These are phyloP conservation scores for Albizia julibrissin DNA, from an alignment of 306 rosid species.

Conservation along the genomic window DNA sequence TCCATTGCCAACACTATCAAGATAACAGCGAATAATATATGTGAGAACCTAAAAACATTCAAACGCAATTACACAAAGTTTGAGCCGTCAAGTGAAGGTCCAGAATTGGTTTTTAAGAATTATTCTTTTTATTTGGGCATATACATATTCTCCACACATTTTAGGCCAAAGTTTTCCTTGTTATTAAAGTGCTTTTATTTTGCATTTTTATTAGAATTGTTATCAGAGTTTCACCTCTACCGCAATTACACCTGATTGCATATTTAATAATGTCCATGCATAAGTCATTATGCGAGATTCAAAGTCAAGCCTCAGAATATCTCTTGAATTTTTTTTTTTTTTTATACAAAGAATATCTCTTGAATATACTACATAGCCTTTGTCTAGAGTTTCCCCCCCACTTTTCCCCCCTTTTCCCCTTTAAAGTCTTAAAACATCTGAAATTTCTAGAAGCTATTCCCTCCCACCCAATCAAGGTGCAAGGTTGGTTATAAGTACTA, in stretches of 20 bases:
- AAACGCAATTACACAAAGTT: not conserved
- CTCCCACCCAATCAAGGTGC: not conserved
- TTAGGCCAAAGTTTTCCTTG: not conserved
- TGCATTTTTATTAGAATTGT: not conserved
- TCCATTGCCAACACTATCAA: conserved; percentile 87
- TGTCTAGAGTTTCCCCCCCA: not conserved
- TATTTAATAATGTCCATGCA: conserved; percentile 23
- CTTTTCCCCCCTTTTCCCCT: not conserved
- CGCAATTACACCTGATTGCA: not conserved
- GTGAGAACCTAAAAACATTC: conserved; percentile 7
- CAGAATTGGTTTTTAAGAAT: not conserved
- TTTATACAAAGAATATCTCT: not conserved
- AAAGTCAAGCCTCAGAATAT: not conserved
- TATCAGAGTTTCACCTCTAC: conserved; percentile 6
- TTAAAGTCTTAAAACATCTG: not conserved
- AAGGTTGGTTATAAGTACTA: conserved; percentile 5
- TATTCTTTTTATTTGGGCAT: not conserved
- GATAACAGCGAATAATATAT: conserved; percentile 28
- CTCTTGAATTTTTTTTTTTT: not conserved
- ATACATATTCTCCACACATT: not conserved
- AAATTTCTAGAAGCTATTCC: not conserved
- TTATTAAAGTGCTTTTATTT: not conserved
- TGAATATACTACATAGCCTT: not conserved
- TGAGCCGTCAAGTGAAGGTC: not conserved
- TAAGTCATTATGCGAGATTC: conserved; percentile 9